Percentiles rank a stretch among this genome's conserved stretches.
These are phyloP conservation scores for Gynochthodes officinalis DNA, from an alignment of 257 asterid species.

Conservation along the genomic window DNA sequence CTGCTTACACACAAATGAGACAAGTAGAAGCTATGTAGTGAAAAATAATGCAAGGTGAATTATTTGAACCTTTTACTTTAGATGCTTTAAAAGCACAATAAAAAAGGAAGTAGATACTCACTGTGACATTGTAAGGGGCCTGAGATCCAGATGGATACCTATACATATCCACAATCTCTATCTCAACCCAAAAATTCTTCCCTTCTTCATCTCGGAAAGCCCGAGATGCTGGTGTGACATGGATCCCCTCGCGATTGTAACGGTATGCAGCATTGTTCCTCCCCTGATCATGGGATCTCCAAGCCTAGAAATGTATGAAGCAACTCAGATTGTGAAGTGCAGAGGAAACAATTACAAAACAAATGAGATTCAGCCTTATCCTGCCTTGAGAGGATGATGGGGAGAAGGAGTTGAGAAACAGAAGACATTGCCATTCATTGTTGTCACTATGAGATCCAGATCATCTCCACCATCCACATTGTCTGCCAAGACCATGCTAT, in stretches of 20 bases:
- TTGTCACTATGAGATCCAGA: slow-evolving; percentile 91
- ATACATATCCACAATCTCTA: slow-evolving; percentile 79
- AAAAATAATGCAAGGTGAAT: background rate
- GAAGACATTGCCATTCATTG: slow-evolving; percentile 98
- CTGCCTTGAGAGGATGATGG: slow-evolving; percentile 94
- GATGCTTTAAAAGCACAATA: background rate
- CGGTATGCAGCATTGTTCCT: slow-evolving; percentile 79
- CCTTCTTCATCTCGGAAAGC: slow-evolving; percentile 98
- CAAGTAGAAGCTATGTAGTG: background rate
- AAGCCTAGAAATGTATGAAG: slow-evolving; percentile 55
- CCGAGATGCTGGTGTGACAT: slow-evolving; percentile 81
- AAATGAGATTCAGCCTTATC: slow-evolving; percentile 12
- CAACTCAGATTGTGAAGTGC: slow-evolving; percentile 1
- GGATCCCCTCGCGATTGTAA: slow-evolving; percentile 73
- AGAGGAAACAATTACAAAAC: slow-evolving; percentile 5
- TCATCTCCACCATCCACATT: slow-evolving; percentile 99
- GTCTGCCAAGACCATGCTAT: slow-evolving; percentile 99
- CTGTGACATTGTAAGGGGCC: slow-evolving; percentile 96
- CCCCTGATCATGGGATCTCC: slow-evolving; percentile 87
- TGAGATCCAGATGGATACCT: slow-evolving; percentile 87
- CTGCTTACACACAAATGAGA: slow-evolving; percentile 31
- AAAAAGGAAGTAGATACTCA: slow-evolving; percentile 24
- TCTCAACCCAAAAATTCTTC: slow-evolving; percentile 87
- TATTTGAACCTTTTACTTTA: background rate
- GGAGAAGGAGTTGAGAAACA: slow-evolving; percentile 98